phyloP scores from a whole-genome alignment of 2,329 filamentous ascomycete genomes.

The Dactylonectria macrodidyma region DNA sequence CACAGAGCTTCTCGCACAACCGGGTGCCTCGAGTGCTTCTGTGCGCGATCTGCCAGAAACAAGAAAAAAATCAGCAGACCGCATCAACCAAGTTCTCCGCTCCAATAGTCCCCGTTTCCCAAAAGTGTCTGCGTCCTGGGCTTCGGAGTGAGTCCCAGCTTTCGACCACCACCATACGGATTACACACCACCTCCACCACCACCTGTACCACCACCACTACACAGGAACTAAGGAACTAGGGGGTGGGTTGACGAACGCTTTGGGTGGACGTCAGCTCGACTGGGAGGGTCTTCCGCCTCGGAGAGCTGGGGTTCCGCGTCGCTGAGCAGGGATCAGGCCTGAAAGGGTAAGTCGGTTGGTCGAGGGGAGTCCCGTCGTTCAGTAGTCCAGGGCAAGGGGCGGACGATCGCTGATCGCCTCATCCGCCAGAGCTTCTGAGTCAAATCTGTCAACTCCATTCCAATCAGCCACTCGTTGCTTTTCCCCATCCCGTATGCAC shows the following conservation, averaged over 20 bases:
- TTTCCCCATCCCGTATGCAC: slow-evolving; percentile 37
- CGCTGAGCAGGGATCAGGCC: slow-evolving; percentile 41
- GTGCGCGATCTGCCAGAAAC: slow-evolving; percentile 23
- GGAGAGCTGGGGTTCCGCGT: slow-evolving; percentile 38
- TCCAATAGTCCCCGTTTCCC: slow-evolving; percentile 14
- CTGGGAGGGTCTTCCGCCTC: slow-evolving; percentile 34
- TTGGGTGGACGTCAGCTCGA: slow-evolving; percentile 36
- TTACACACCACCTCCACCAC: slow-evolving; percentile 20
- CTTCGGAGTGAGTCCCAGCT: slow-evolving; percentile 42
- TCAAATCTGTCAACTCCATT: slow-evolving; percentile 49
- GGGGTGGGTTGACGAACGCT: slow-evolving; percentile 19
- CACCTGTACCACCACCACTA: background rate
- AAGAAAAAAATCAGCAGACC: slow-evolving; percentile 30
- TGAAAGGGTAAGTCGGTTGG: slow-evolving; percentile 34
- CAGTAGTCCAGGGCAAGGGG: slow-evolving; percentile 25
- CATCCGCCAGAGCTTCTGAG: slow-evolving; percentile 40
- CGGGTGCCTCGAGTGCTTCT: slow-evolving; percentile 24
- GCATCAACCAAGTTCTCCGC: slow-evolving; percentile 6
- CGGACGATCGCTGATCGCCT: slow-evolving; percentile 45
- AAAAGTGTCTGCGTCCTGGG: slow-evolving; percentile 28
- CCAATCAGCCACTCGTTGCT: slow-evolving; percentile 45
- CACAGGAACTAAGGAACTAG: slow-evolving; percentile 12
- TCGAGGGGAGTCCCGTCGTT: slow-evolving; percentile 18
- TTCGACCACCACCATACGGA: slow-evolving; percentile 36
- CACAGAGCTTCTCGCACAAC: slow-evolving; percentile 16